A percentile compares a stretch with the other conserved stretches of the same genome.
Evolutionary conservation across 768 basidiomycete species (phyloP).

Genomic region (Lyophyllum decastes): DNA sequence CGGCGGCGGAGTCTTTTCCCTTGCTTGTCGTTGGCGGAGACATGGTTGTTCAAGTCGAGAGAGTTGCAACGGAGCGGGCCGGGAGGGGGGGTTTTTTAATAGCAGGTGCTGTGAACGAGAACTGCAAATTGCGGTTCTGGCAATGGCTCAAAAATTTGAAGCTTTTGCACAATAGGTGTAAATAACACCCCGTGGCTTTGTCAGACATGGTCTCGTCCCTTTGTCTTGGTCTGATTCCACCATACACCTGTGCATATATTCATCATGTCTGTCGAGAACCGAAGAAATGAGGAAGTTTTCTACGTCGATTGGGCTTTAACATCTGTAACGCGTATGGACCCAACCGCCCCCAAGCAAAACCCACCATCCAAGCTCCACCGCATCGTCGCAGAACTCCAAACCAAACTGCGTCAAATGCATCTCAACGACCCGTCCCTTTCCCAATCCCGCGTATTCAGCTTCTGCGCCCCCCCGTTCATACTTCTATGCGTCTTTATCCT

Average conservation of each 20-base stretch:
- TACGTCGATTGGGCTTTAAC: not conserved
- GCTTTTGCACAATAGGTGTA: slow-evolving; percentile 9
- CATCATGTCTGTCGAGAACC: not conserved
- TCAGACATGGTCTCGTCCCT: not conserved
- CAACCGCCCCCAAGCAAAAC: not conserved
- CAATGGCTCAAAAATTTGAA: slow-evolving; percentile 14
- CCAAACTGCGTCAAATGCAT: not conserved
- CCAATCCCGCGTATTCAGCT: slow-evolving; percentile 11
- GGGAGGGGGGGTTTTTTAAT: not conserved
- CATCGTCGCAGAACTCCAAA: slow-evolving; percentile 11
- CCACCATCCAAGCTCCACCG: not conserved
- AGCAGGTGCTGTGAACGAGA: slow-evolving; percentile 16
- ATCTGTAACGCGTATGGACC: not conserved
- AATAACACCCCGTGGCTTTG: slow-evolving; percentile 11
- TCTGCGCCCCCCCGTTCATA: slow-evolving; percentile 12
- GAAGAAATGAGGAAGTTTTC: not conserved
- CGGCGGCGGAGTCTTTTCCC: slow-evolving; percentile 85
- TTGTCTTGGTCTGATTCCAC: no score
- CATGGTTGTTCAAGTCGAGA: slow-evolving; percentile 26
- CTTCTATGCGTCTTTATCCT: slow-evolving; percentile 12
- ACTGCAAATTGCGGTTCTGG: not conserved
- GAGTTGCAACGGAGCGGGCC: slow-evolving; percentile 6
- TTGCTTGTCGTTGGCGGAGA: slow-evolving; percentile 50
- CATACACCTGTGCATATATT: no score
- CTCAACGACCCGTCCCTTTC: slow-evolving; percentile 3